Conservation (phyloP, 108 stramenopile genomes). For the Chaetoceros tenuissimus region DNA sequence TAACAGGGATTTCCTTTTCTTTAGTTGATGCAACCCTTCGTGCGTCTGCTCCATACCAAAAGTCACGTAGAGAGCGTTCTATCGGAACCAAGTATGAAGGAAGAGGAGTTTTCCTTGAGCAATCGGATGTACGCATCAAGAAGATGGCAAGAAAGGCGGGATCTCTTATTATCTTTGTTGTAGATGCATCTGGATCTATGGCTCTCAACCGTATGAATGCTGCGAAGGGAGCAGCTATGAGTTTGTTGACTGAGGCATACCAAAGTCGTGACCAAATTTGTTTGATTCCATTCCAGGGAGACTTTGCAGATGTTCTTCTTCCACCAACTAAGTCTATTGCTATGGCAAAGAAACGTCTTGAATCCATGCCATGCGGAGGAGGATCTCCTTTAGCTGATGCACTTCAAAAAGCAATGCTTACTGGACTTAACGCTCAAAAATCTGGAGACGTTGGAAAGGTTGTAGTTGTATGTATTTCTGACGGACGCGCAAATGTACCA, state of each 20-base stretch:
- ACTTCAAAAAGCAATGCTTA: conserved; percentile 63
- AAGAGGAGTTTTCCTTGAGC: conserved; percentile 38
- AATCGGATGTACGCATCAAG: conserved; percentile 57
- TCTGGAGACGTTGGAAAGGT: conserved; percentile 93
- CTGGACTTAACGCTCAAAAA: conserved; percentile 92
- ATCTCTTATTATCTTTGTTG: conserved; percentile 66
- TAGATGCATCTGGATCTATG: conserved; percentile 74
- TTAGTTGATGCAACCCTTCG: conserved; percentile 66
- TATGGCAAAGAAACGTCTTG: conserved; percentile 55
- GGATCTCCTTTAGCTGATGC: conserved; percentile 74
- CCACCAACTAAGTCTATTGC: conserved; percentile 70
- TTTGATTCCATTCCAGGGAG: conserved; percentile 68
- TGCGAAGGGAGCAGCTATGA: conserved; percentile 68
- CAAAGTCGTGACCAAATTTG: conserved; percentile 66
- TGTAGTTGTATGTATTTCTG: conserved; percentile 88
- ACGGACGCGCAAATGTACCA: conserved; percentile 96
- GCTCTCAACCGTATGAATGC: conserved; percentile 79
- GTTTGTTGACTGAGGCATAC: conserved; percentile 59
- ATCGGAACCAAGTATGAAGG: conserved; percentile 28
- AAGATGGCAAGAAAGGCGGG: conserved; percentile 71
- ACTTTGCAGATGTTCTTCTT: conserved; percentile 59
- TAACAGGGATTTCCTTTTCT: not conserved
- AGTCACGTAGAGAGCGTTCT: conserved; percentile 28
- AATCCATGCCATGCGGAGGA: conserved; percentile 77
- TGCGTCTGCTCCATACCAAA: conserved; percentile 65